Conservation (phyloP, 495 filamentous ascomycete species). For the Astrothelium subdiscretum region DNA sequence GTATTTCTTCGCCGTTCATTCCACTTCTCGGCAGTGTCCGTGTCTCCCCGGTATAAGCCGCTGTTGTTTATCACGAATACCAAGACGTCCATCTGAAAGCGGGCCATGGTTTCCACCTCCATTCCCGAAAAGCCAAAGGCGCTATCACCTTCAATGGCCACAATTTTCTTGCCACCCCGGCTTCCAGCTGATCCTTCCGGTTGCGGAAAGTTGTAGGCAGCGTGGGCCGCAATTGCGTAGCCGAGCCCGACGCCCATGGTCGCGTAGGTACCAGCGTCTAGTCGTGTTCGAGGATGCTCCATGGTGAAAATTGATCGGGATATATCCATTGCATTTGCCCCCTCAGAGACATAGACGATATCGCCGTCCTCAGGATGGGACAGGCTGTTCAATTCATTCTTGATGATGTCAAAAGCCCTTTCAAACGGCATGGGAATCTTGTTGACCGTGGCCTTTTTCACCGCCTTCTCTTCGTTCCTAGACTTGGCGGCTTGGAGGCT, state of each 20-base stretch:
- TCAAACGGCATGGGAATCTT: slow-evolving; percentile 42
- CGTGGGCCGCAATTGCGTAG: slow-evolving; percentile 51
- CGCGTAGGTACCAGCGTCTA: slow-evolving; percentile 54
- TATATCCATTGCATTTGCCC: slow-evolving; percentile 60
- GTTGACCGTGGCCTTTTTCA: slow-evolving; percentile 24
- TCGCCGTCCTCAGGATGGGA: slow-evolving; percentile 34
- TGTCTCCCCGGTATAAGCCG: slow-evolving; percentile 51
- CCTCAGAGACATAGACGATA: slow-evolving; percentile 54
- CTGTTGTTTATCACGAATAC: slow-evolving; percentile 56
- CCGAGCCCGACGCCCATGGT: slow-evolving; percentile 60
- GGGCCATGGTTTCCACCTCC: slow-evolving; percentile 55
- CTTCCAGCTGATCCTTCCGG: slow-evolving; percentile 17
- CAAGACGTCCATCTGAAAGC: slow-evolving; percentile 49
- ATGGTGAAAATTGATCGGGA: slow-evolving; percentile 49
- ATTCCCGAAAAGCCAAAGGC: slow-evolving; percentile 54
- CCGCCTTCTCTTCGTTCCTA: slow-evolving; percentile 39
- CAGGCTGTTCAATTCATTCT: slow-evolving; percentile 32
- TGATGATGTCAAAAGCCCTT: slow-evolving; percentile 44
- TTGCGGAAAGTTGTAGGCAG: slow-evolving; percentile 42
- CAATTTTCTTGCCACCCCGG: slow-evolving; percentile 40
- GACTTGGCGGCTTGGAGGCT: slow-evolving; percentile 31
- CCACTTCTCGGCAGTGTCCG: slow-evolving; percentile 32
- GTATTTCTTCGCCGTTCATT: slow-evolving; percentile 30
- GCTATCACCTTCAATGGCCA: slow-evolving; percentile 51
- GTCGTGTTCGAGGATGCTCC: slow-evolving; percentile 44